Percentiles rank a stretch among this genome's conserved stretches.
phyloP scores from a whole-genome alignment of 768 basidiomycete genomes.

The Boletus huronensis region DNA sequence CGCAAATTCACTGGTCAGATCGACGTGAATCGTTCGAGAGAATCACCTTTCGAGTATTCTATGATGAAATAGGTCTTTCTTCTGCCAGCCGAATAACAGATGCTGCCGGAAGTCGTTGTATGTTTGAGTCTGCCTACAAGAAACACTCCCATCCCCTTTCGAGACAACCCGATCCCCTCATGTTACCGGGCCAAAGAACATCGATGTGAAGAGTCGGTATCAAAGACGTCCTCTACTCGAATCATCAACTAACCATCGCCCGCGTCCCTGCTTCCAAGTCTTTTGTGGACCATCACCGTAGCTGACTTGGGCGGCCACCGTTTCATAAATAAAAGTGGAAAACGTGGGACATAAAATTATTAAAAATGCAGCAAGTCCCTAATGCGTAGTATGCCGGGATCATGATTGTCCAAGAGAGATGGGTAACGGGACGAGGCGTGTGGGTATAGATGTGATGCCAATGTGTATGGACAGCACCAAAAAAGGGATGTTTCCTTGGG shows the following conservation, averaged over 20 bases:
- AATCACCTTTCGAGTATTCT: too few relatives aligned
- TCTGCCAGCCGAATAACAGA: too few relatives aligned
- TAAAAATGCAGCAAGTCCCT: not conserved
- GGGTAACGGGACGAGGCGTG: not conserved
- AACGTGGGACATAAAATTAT: not conserved
- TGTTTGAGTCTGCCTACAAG: too few relatives aligned
- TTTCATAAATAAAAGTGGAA: not conserved
- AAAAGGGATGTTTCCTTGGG: not conserved
- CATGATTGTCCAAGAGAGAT: not conserved
- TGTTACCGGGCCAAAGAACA: not conserved
- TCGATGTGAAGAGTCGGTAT: not conserved
- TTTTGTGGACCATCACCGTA: not conserved
- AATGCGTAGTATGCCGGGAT: not conserved
- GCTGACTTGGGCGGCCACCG: not conserved
- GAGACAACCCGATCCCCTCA: too few relatives aligned
- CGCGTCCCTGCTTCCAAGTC: not conserved
- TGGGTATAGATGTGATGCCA: not conserved
- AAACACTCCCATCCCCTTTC: too few relatives aligned
- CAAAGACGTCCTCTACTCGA: not conserved
- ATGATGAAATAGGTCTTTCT: too few relatives aligned
- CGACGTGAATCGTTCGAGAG: too few relatives aligned
- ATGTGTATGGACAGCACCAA: not conserved
- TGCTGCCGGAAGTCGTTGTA: too few relatives aligned
- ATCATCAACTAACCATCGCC: not conserved
- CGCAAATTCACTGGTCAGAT: too few relatives aligned